These are phyloP conservation scores for Rhodamnia argentea DNA, from an alignment of 345 rosid genomes.

Conservation along the genomic window DNA sequence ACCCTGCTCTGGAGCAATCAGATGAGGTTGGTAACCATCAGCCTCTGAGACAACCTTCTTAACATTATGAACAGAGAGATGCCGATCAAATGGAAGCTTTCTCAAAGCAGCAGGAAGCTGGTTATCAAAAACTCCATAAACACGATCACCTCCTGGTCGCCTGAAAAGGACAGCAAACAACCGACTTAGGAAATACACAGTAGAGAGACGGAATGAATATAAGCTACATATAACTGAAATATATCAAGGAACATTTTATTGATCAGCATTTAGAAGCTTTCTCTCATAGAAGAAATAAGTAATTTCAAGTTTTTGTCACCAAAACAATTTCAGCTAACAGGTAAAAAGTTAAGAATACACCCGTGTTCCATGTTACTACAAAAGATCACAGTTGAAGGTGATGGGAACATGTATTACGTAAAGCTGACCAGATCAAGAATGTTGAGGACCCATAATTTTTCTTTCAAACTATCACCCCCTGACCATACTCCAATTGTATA, in stretches of 20 bases:
- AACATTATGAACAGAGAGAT: slow-evolving; percentile 69
- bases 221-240: not conserved
- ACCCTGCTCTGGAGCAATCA: slow-evolving; percentile 87
- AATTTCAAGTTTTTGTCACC: not conserved
- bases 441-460: not conserved
- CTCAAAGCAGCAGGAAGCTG: slow-evolving; percentile 84
- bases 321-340: not conserved
- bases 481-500: not conserved
- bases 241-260: not conserved
- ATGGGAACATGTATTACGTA: not conserved
- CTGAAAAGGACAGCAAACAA: slow-evolving; percentile 17
- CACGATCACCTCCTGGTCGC: slow-evolving; percentile 83
- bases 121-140: slow-evolving; percentile 76
- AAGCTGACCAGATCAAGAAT: not conserved
- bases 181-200: not conserved
- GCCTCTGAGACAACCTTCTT: slow-evolving; percentile 72
- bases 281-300: not conserved
- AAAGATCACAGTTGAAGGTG: not conserved
- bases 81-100: slow-evolving; percentile 87
- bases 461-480: not conserved
- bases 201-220: not conserved
- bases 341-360: not conserved
- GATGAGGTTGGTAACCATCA: slow-evolving; percentile 86
- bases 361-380: not conserved
- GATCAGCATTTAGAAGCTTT: not conserved